Conservation (phyloP, 164 flowering plant species). For the Sextonia rubra region DNA sequence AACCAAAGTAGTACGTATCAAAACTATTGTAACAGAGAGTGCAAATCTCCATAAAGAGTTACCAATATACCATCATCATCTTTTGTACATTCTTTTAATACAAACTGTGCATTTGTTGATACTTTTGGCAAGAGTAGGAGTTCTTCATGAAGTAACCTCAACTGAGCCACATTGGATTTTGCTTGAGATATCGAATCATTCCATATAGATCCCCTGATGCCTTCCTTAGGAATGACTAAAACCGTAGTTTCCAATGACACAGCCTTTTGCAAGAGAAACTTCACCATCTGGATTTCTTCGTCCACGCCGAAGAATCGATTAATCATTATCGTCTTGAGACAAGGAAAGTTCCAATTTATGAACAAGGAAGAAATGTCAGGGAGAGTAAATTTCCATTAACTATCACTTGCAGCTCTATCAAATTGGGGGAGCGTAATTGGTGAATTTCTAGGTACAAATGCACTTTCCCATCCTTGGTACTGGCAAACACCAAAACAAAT, state of each 20-base stretch:
- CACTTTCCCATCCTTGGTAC: not conserved
- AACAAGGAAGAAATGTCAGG: not conserved
- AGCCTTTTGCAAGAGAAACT: conserved; percentile 10
- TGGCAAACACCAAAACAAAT: not conserved
- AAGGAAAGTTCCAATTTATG: not conserved
- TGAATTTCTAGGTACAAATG: not conserved
- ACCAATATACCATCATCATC: not conserved
- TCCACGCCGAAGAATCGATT: conserved; percentile 4
- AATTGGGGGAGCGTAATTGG: not conserved
- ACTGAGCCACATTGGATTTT: not conserved
- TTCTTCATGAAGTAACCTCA: conserved; percentile 2
- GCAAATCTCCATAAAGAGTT: not conserved
- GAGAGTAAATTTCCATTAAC: not conserved
- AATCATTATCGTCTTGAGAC: conserved; percentile 10
- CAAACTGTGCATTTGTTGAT: conserved; percentile 7
- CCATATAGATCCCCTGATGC: too few relatives aligned
- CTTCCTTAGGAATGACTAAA: conserved; percentile 10
- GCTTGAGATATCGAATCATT: not conserved
- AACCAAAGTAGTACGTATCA: too few relatives aligned
- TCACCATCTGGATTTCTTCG: conserved; percentile 6
- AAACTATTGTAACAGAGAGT: too few relatives aligned
- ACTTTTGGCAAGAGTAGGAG: conserved; percentile 5
- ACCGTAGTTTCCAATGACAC: conserved; percentile 2
- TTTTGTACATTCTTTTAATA: conserved; percentile 1
- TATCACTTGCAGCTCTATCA: not conserved